Conservation (phyloP, 2,329 filamentous ascomycete species). For the Zymoseptoria tritici region DNA sequence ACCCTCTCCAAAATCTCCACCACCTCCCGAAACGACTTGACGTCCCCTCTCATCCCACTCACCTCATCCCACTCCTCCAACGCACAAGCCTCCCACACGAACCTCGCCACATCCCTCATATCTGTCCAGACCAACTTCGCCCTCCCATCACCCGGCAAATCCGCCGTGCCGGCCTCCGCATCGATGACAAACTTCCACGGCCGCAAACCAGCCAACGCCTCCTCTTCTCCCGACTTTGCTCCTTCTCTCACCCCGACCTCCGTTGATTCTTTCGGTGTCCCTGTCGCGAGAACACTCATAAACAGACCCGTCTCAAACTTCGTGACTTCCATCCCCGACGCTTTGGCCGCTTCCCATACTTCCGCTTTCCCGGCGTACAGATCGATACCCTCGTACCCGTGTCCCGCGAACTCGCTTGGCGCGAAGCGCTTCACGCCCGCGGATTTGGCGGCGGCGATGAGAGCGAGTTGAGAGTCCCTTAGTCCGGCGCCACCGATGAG, state of each 20-base stretch:
- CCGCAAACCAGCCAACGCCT: slow-evolving; percentile 28
- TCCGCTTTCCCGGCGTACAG: slow-evolving; percentile 19
- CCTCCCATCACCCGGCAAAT: slow-evolving; percentile 45
- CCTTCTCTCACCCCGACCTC: slow-evolving; percentile 18
- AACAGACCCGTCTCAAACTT: slow-evolving; percentile 25
- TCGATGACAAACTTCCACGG: slow-evolving; percentile 39
- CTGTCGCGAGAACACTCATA: slow-evolving; percentile 23
- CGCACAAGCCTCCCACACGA: slow-evolving; percentile 31
- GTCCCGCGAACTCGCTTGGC: slow-evolving; percentile 48
- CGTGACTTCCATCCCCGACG: slow-evolving; percentile 22
- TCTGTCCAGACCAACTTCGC: slow-evolving; percentile 42
- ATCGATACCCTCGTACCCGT: slow-evolving; percentile 20
- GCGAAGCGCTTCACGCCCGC: slow-evolving; percentile 55
- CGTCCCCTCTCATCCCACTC: slow-evolving; percentile 30
- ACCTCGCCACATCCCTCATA: slow-evolving; percentile 43
- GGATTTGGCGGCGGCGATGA: slow-evolving; percentile 51
- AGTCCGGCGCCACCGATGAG: slow-evolving; percentile 19
- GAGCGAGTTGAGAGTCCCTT: slow-evolving; percentile 36
- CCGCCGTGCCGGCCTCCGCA: slow-evolving; percentile 38
- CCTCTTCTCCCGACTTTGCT: slow-evolving; percentile 20
- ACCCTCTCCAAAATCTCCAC: slow-evolving; percentile 22
- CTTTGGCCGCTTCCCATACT: slow-evolving; percentile 19
- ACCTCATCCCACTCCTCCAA: slow-evolving; percentile 42
- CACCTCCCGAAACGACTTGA: slow-evolving; percentile 21
- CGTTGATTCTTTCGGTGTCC: slow-evolving; percentile 21